Evolutionary conservation across 2,329 filamentous ascomycete genomes (phyloP), one percentile per base, ranked within the genome.

Genomic region (Fusarium neocosmosporiellum): DNA sequence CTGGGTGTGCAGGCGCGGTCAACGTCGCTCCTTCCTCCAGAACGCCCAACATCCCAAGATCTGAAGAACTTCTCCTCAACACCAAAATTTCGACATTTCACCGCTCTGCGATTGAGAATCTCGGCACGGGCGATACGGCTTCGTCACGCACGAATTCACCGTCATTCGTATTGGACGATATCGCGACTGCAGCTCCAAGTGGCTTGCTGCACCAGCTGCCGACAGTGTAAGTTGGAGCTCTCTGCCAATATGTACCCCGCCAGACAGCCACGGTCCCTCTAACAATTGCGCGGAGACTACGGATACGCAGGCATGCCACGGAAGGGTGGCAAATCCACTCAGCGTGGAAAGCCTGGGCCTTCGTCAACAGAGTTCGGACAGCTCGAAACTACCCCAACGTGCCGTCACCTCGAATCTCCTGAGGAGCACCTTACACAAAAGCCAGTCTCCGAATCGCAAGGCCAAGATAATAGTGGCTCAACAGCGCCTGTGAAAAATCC

Each of bases 341-440:
- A 75, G 54, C 55, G 65, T 16, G 27, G 58, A 24, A 76, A 64
- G 54, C 34, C 24, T 24, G 72, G 67, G 36, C 67, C 64, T 22
- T 70, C 63, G 16, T 16, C 71, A 13, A 73, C 73, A 0, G 63
- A 75, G 41, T 75, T 83, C 20, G 75, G 76, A 3, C 67, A 82
- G 60, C 75, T 83, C 4, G 80, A 83, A 8, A 81, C 79, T 2
- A 81, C 81, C 7, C 79, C 81, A 7, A 81, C 77, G 1, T 77
- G 71, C n/a, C 78, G 65, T 11, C 71, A 76, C 53, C 57, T 75
- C 9, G 70, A 74, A 53, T 75, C 74, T 43, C 71, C 65, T 4
- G 50, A 60, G 22, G 48, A 53, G 29, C 46, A 14, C 4, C 48
- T 55, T 13, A 22, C 53, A 39, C 46, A 57, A 41, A 24, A 61